These are phyloP conservation scores for Globisporangium paddicum DNA, from an alignment of 352 stramenopile species.

Conservation along the genomic window DNA sequence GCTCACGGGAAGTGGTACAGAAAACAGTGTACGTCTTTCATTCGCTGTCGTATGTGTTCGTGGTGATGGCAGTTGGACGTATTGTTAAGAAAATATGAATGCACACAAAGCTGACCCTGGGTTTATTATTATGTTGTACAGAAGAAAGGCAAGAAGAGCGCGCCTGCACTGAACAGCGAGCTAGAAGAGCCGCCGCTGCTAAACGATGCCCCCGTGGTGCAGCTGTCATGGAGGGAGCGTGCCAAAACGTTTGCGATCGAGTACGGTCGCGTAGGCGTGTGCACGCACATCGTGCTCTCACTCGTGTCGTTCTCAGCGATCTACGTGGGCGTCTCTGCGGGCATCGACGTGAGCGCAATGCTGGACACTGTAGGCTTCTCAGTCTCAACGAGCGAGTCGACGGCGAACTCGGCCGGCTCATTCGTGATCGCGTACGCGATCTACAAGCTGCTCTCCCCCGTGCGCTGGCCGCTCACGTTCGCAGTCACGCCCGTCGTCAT, in stretches of 20 bases:
- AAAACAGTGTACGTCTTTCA: conserved; percentile 26
- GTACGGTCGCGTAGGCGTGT: conserved; percentile 75
- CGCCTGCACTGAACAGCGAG: background rate
- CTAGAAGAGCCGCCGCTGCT: background rate
- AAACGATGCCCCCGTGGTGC: conserved; percentile 12
- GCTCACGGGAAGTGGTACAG: conserved; percentile 21
- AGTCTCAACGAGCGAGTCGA: conserved; percentile 30
- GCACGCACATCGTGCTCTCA: conserved; percentile 74
- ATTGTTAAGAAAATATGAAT: background rate
- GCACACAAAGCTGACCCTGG: background rate
- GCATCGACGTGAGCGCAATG: conserved; percentile 56
- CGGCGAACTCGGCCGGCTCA: conserved; percentile 60
- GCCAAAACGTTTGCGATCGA: conserved; percentile 80
- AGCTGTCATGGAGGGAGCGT: conserved; percentile 54
- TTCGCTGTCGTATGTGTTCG: background rate
- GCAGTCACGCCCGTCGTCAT: conserved; percentile 74
- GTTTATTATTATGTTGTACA: background rate
- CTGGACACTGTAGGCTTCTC: conserved; percentile 44
- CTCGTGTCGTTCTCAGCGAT: conserved; percentile 70
- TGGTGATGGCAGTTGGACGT: background rate
- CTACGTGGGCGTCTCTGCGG: conserved; percentile 64
- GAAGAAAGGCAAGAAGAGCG: background rate
- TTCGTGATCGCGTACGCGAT: conserved; percentile 80
- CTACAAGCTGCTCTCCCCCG: conserved; percentile 72
- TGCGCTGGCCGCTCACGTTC: conserved; percentile 81